Conservation (phyloP, 2,329 filamentous ascomycete species). For the Bisporella sp. region DNA sequence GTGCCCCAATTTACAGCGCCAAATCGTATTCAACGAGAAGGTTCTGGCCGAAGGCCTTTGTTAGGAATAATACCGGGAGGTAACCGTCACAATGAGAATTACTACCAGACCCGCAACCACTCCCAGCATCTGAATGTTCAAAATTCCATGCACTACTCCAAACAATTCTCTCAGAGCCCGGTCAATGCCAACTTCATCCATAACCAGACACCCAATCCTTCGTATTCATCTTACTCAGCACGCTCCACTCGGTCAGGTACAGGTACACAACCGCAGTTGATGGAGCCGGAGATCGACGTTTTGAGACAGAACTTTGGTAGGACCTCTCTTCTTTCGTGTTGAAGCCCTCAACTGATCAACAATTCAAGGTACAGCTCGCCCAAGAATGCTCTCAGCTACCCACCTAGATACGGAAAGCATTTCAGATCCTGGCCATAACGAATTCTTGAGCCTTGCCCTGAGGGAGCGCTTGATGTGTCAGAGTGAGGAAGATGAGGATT, state of each 20-base stretch:
- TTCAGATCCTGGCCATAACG: background rate
- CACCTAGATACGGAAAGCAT: background rate
- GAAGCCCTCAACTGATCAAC: no score
- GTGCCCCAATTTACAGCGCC: constrained; percentile 26
- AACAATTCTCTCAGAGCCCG: constrained; percentile 18
- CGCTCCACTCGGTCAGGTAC: constrained; percentile 1
- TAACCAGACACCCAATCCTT: background rate
- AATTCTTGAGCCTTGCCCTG: background rate
- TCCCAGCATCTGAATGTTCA: constrained; percentile 20
- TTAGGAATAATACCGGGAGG: constrained; percentile 14
- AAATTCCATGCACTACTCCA: constrained; percentile 25
- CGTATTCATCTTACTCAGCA: background rate
- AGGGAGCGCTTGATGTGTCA: no score
- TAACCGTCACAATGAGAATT: constrained; percentile 13
- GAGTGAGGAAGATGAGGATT: no score
- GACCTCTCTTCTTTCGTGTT: no score
- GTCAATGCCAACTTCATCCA: constrained; percentile 1
- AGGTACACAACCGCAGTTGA: background rate
- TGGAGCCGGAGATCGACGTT: constrained; percentile 1
- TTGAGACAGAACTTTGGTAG: background rate
- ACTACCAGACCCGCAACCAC: constrained; percentile 13
- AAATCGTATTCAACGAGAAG: constrained; percentile 28
- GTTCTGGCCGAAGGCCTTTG: constrained; percentile 22
- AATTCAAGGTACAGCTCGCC: background rate
- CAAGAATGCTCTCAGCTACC: constrained; percentile 2